Percentiles rank a stretch among this genome's conserved stretches.
Conservation (phyloP, 306 rosid genomes). For the Prunus persica region DNA sequence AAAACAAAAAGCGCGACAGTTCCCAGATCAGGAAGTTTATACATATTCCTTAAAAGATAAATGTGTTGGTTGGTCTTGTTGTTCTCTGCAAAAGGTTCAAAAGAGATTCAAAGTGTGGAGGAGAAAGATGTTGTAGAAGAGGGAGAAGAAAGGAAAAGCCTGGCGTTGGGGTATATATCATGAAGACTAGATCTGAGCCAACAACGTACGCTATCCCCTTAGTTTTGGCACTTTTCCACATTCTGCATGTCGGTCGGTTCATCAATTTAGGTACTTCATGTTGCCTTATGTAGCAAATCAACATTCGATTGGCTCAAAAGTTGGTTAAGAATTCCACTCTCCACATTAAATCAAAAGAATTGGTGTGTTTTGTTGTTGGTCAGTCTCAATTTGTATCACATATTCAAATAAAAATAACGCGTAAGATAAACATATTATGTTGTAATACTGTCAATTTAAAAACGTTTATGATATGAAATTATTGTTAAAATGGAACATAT, state of each 20-base stretch:
- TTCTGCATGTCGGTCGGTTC: constrained; percentile 27
- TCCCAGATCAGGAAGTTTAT: constrained; percentile 17
- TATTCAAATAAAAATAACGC: no score
- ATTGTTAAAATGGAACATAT: not conserved
- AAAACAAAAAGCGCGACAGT: constrained; percentile 9
- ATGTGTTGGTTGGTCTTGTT: constrained; percentile 6
- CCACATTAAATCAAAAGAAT: no score
- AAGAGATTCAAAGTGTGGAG: constrained; percentile 33
- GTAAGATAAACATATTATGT: no score
- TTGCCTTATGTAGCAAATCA: not conserved
- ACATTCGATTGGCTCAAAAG: not conserved
- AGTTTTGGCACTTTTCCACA: constrained; percentile 6
- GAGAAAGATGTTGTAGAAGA: constrained; percentile 17
- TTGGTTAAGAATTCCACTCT: not conserved
- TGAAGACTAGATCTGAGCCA: constrained; percentile 41
- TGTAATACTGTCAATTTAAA: no score
- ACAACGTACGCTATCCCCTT: constrained; percentile 13
- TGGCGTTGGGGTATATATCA: constrained; percentile 10
- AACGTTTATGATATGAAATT: no score
- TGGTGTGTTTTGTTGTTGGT: no score
- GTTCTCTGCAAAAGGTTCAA: constrained; percentile 24
- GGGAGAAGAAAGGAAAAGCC: constrained; percentile 9
- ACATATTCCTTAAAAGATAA: constrained; percentile 4
- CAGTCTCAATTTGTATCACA: no score
- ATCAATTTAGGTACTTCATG: not conserved